These are phyloP conservation scores for Staphylotrichum longicolle DNA, from an alignment of 495 filamentous ascomycete species.

Conservation along the genomic window DNA sequence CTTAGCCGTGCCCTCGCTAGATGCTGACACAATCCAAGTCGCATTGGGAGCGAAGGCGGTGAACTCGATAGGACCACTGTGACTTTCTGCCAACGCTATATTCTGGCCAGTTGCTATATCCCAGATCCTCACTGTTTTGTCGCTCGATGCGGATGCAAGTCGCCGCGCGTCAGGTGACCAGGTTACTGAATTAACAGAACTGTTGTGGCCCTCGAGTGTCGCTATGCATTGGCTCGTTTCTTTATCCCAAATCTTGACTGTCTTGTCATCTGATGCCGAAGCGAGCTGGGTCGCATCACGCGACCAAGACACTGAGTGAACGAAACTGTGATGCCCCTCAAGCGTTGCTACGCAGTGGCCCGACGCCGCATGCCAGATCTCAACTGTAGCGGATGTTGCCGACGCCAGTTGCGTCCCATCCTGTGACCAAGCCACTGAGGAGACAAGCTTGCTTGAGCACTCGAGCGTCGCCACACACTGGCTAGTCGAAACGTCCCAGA, in stretches of 20 bases:
- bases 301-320: constrained; percentile 4
- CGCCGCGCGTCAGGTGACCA: constrained; percentile 3
- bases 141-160: constrained; percentile 1
- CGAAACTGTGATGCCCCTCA: constrained; percentile 1
- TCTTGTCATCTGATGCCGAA: constrained; percentile 7
- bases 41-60: no score
- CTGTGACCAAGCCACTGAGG: neutral
- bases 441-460: no score
- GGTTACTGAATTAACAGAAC: neutral
- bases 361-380: neutral
- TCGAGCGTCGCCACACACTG: no score
- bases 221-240: neutral
- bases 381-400: neutral
- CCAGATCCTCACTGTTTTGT: constrained; percentile 13
- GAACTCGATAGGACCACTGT: no score
- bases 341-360: constrained; percentile 2
- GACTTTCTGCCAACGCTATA: no score
- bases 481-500: no score
- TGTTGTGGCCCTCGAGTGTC: constrained; percentile 9
- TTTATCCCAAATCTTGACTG: constrained; percentile 12
- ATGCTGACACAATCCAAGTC: no score
- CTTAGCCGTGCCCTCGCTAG: no score
- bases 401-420: neutral
- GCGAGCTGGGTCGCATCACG: constrained; percentile 5
- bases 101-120: neutral